Evolutionary conservation across 2,329 filamentous ascomycete genomes (phyloP), one percentile per base, ranked within the genome.

Genomic region (Fonsecaea multimorphosa): DNA sequence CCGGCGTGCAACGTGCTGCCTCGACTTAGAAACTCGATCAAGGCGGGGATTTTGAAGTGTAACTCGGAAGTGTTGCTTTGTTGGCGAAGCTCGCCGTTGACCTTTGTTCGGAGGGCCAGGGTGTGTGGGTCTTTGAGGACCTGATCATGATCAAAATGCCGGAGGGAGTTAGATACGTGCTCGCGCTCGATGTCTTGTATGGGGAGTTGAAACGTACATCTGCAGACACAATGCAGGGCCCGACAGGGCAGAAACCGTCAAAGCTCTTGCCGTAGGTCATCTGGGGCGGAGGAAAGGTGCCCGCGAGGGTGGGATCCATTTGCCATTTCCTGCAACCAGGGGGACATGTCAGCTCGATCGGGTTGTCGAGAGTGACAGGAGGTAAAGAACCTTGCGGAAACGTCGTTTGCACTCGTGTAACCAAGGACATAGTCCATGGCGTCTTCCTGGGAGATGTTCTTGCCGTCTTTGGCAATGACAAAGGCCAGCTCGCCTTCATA

Each of bases 401-500:
- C 74, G 63, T 80, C 78, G 65, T 81, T 80, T 34, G 73, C 70
- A 4, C 69, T 70, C 4, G 78, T 79, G 69, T 78, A 81, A 1
- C 77, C 78, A 11, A 79, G 70, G 1, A 80, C 76, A 69, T 79
- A 78, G 31, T 76, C 73, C 64, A 79, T 54, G 0, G 79, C 79
- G 12, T 76, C 68, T 1, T 63, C 68, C 46, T 74, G 72, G 22
- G 73, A 70, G 12, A 80, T 76, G 65, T 81, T 76, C 9, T 74
- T 72, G 2, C 74, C 76, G 7, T 73, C 68, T 66, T 76, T 77
- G 44, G 65, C 68, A 9, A 80, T 73, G 11, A 81, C 70, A 16
- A 80, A 49, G 0, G 71, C 73, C 14, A 81, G 70, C 70, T 81
- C 78, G 1, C 75, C 76, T 66, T 80, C 78, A 61, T 79, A 80